Evolutionary conservation across 352 stramenopile species (phyloP), one percentile per base, ranked within the genome.

Genomic region (Pythium periplocum): DNA sequence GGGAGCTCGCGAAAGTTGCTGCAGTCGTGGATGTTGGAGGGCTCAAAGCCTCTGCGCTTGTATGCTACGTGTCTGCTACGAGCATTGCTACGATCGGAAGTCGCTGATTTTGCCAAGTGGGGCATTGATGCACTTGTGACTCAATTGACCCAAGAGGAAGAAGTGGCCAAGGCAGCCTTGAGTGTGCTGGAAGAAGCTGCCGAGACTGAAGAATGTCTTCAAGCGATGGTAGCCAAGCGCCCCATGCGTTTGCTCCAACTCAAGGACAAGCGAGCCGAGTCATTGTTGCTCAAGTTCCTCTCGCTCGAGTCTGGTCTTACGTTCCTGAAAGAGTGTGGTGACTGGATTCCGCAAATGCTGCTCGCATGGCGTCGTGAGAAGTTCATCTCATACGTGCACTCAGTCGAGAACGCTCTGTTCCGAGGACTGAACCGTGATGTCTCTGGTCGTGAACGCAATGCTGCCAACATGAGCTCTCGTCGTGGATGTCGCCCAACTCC

Each of bases 21-120:
- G 9, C 84, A 92, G 52, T 90, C 83, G 51, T 95, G 85, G 85
- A 95, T 95, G 85, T 75, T 70, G 43, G 75, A 87, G 53, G 85
- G 85, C 11, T 95, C 85, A 0, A 93, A 95, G 57, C 68, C 85
- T 3, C 55, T 95, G 33, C 83, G 85, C 43, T 56, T 95, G 47
- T 95, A 93, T 54, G 81, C 85, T 30, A 95, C 85, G 3, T 95
- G 85, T 54, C 67, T 95, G 9, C 53, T 95, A 6, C 79, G 85
- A 6, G 85, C 85, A 7, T 60, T 95, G 33, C 53, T 95, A 33
- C 85, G 85, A 7, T 91, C 81, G 1, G 81, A 95, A 53, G 85
- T 95, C n/a, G 69, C 75, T 4, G 85, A 93, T 54, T 95, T 95
- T 71, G 82, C 83, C 34, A 89, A 90, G 53, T 95, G 85, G 85